Base-by-base conservation (phyloP, 306 rosid genomes). In the Alnus rubra region DNA sequence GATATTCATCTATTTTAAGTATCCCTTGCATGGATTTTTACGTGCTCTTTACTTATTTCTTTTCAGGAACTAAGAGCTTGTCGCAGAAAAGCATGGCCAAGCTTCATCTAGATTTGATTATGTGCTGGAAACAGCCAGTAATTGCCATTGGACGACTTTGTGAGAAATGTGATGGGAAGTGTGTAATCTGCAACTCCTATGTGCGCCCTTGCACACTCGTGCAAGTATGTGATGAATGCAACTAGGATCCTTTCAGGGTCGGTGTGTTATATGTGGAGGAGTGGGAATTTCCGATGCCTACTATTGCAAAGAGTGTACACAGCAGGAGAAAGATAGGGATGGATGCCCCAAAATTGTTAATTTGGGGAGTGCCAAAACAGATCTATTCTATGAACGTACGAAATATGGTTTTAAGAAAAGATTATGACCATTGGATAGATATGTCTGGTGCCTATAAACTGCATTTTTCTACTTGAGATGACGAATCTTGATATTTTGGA, bases 291-390 rank as follows among this genome's bases (percentile, higher is more conserved):
- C 97, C 5, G 95, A 95, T 84, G 95, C 97, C 45, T 94, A 91
- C 89, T 94, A 91, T 79, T 91, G 98, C 87, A 91, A 92, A 84
- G 98, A 94, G 92, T 94, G 98, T 78, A 94, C 97, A 2, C 98
- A 94, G 82, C 97, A 91, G 83, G 97, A 91, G 89, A 94, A 91
- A 88, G 97, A 94, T 19, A 88, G 97, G 78, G 97, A 91, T 80
- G 98, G 97, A 49, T 94, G 98, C 64, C 98, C 97, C 28, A 94
- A 94, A 84, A 94, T 94, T 71, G 97, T n/a, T n/a, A n/a, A n/a
- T n/a, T n/a, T n/a, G n/a, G n/a, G n/a, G n/a, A n/a, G n/a, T n/a
- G n/a, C n/a, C 68, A 92, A 94, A 87, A 92, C 93, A 6, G 93
- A 94, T 78, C 79, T 92, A 58, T 92, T 92, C 81, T 91, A 92